Conservation (phyloP, 805 yeast genomes). For the Martiniozyma abietophila region DNA sequence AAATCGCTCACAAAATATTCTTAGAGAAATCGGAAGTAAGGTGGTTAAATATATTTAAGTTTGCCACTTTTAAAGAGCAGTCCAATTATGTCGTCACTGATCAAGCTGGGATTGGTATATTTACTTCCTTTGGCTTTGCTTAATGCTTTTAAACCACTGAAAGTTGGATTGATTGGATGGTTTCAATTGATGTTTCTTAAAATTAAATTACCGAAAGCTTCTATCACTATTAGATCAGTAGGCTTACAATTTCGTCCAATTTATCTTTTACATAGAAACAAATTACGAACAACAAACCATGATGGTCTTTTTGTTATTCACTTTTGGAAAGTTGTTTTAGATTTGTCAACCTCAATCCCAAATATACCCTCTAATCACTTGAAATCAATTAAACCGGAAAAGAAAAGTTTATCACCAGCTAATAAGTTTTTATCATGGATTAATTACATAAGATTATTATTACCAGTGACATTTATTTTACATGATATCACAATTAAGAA, state of each 20-base stretch:
- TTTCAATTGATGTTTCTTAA: constrained; percentile 14
- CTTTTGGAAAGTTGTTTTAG: constrained; percentile 4
- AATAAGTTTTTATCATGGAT: constrained; percentile 2
- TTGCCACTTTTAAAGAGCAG: too few relatives aligned
- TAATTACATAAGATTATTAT: constrained; percentile 6
- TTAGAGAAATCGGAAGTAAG: too few relatives aligned
- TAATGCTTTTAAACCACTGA: constrained; percentile 3
- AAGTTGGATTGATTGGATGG: constrained; percentile 20
- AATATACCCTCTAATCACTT: not conserved
- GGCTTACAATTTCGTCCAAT: constrained; percentile 14
- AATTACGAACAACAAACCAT: constrained; percentile 11
- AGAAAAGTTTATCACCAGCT: not conserved
- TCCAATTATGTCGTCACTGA: too few relatives aligned
- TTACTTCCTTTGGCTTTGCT: too few relatives aligned
- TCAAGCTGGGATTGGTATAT: too few relatives aligned
- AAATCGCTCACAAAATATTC: too few relatives aligned
- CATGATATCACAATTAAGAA: constrained; percentile 8
- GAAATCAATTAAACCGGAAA: not conserved
- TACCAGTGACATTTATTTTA: constrained; percentile 12
- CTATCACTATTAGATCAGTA: constrained; percentile 12
- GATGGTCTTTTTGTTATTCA: constrained; percentile 14
- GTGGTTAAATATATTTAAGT: too few relatives aligned
- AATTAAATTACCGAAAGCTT: constrained; percentile 5
- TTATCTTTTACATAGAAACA: constrained; percentile 12
- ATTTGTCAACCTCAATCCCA: not conserved